Percentiles rank a stretch among this genome's conserved stretches.
These are phyloP conservation scores for Rhodotorula graminis DNA, from an alignment of 768 basidiomycete species.

Conservation along the genomic window DNA sequence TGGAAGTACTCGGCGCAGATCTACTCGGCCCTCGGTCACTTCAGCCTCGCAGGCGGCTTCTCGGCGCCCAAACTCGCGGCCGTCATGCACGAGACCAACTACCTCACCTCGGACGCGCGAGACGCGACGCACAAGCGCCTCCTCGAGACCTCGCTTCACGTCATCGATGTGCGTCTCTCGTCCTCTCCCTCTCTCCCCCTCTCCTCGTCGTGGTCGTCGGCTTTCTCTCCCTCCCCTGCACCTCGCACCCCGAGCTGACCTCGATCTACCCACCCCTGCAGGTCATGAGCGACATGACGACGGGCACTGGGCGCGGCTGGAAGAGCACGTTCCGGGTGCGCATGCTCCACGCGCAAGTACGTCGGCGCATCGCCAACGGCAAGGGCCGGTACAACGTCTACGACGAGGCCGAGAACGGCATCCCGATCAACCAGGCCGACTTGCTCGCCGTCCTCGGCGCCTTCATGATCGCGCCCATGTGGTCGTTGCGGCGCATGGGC, in stretches of 20 bases:
- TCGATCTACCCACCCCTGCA: constrained; percentile 1
- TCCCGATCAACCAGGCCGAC: constrained; percentile 47
- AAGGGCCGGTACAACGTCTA: constrained; percentile 43
- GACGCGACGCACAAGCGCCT: constrained; percentile 41
- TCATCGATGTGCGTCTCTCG: constrained; percentile 35
- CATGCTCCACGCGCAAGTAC: constrained; percentile 45
- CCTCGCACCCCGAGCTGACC: background rate
- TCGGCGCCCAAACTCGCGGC: constrained; percentile 32
- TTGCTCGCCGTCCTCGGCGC: constrained; percentile 45
- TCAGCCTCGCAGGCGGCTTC: constrained; percentile 45
- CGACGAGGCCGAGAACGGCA: constrained; percentile 41
- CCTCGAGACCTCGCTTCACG: constrained; percentile 43
- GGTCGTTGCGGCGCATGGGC: constrained; percentile 43
- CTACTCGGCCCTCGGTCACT: constrained; percentile 44
- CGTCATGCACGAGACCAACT: constrained; percentile 45
- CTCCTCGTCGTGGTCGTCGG: no score
- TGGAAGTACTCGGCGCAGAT: constrained; percentile 45
- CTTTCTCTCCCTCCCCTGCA: background rate
- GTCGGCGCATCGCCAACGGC: constrained; percentile 37
- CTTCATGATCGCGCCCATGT: constrained; percentile 46
- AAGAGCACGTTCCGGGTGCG: constrained; percentile 44
- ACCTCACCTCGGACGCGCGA: constrained; percentile 41
- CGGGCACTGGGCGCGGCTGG: constrained; percentile 44
- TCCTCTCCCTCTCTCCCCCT: background rate
- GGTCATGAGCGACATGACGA: constrained; percentile 45